These are phyloP conservation scores for Exophiala calicioides DNA, from an alignment of 2,329 filamentous ascomycete genomes.

Conservation along the genomic window DNA sequence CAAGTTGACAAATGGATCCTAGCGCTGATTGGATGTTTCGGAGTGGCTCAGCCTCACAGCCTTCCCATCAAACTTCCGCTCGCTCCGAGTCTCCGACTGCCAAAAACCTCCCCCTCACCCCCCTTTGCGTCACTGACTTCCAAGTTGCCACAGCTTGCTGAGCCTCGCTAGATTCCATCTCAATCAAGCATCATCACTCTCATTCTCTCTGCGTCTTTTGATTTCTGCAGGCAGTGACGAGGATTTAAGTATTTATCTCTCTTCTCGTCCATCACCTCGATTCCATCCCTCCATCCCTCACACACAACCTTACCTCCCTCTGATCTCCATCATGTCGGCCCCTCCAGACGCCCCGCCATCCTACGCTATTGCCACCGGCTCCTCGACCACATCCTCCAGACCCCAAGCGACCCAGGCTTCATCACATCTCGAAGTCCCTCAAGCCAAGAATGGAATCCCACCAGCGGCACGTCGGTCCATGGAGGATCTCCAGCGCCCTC, in stretches of 20 bases:
- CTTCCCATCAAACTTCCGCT: not conserved
- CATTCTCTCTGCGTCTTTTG: slow-evolving; percentile 20
- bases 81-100: not conserved
- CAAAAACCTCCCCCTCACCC: not conserved
- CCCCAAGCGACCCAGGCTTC: slow-evolving; percentile 21
- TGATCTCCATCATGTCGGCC: slow-evolving; percentile 15
- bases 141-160: slow-evolving; percentile 7
- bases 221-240: slow-evolving; percentile 15
- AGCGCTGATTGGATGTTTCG: too few species aligned
- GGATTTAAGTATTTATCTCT: slow-evolving; percentile 10
- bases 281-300: slow-evolving; percentile 29
- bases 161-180: slow-evolving; percentile 26
- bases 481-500: slow-evolving; percentile 60
- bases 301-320: slow-evolving; percentile 6
- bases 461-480: slow-evolving; percentile 56
- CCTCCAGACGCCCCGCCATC: slow-evolving; percentile 38
- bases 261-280: slow-evolving; percentile 17
- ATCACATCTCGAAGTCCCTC: slow-evolving; percentile 31
- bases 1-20: not conserved
- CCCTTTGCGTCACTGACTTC: slow-evolving; percentile 15
- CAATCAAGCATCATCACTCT: slow-evolving; percentile 2
- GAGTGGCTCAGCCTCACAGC: too few species aligned
- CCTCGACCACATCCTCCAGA: slow-evolving; percentile 24
- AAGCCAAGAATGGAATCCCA: slow-evolving; percentile 55
- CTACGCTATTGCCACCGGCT: slow-evolving; percentile 37